A percentile compares a stretch with the other conserved stretches of the same genome.
Evolutionary conservation across 2,329 filamentous ascomycete species (phyloP).

Genomic region (Aspergillus thermomutatus): DNA sequence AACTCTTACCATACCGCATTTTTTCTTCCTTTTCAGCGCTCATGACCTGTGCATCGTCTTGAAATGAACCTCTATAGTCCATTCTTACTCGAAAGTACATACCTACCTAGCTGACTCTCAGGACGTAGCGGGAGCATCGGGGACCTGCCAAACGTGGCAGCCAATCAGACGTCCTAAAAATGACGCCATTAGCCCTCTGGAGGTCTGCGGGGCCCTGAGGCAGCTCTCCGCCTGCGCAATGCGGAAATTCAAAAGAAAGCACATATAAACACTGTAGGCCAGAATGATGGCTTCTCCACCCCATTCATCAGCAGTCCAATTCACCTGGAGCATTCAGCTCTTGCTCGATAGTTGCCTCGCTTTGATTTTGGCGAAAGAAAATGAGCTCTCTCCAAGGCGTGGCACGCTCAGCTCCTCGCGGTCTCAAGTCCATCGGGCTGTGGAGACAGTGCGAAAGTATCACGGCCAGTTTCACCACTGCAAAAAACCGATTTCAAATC

Average conservation of each 20-base stretch:
- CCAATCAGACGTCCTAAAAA: constrained; percentile 7
- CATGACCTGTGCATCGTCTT: not conserved
- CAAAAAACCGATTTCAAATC: constrained; percentile 8
- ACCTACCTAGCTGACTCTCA: too few species aligned
- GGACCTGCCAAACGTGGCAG: not conserved
- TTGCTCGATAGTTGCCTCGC: not conserved
- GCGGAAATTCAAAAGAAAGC: not conserved
- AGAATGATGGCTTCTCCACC: not conserved
- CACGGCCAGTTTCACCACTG: not conserved
- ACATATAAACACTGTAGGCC: not conserved
- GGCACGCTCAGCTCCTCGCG: constrained; percentile 14
- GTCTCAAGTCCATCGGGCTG: constrained; percentile 5
- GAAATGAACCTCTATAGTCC: not conserved
- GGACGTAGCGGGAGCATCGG: not conserved
- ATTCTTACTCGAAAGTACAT: not conserved
- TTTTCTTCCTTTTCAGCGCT: not conserved
- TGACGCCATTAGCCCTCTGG: constrained; percentile 11
- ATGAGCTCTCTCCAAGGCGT: constrained; percentile 17
- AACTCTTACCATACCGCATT: too few species aligned
- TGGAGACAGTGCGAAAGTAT: constrained; percentile 8
- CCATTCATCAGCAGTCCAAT: not conserved
- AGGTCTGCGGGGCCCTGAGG: not conserved
- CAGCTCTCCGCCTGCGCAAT: not conserved
- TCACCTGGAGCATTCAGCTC: not conserved
- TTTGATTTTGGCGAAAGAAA: not conserved